A percentile compares a stretch with the other conserved stretches of the same genome.
These are phyloP conservation scores for Apiospora phragmitis DNA, from an alignment of 2,329 filamentous ascomycete genomes.

Conservation along the genomic window DNA sequence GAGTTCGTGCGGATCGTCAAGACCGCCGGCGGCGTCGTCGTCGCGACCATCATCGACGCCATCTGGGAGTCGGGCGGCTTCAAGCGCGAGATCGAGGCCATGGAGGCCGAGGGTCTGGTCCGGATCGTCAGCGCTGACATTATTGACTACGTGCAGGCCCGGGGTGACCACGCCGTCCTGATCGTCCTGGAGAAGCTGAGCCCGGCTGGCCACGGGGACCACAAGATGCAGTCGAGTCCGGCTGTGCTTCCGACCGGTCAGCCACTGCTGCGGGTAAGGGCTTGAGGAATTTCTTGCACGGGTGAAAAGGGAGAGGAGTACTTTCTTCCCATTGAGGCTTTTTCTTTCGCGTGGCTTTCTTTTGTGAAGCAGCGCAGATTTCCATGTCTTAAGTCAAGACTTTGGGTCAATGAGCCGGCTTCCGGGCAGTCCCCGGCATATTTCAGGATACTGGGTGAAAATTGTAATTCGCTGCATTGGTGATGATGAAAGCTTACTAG, in stretches of 20 bases:
- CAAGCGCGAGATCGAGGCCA: slow-evolving; percentile 42
- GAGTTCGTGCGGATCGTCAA: slow-evolving; percentile 53
- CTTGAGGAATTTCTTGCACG: background rate
- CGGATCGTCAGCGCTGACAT: background rate
- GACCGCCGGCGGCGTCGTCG: slow-evolving; percentile 43
- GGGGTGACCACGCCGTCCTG: background rate
- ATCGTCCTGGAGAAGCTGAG: background rate
- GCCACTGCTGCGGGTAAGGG: background rate
- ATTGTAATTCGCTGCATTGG: background rate
- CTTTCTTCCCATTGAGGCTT: background rate
- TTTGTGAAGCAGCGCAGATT: background rate
- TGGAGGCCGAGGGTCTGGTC: slow-evolving; percentile 25
- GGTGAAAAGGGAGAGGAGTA: background rate
- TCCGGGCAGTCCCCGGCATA: background rate
- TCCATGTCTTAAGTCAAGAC: background rate
- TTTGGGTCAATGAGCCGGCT: background rate
- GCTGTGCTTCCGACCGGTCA: background rate
- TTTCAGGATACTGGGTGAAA: background rate
- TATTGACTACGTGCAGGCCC: background rate
- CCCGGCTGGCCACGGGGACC: background rate
- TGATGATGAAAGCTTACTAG: background rate
- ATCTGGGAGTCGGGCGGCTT: slow-evolving; percentile 52
- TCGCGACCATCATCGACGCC: slow-evolving; percentile 50
- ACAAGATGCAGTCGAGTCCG: background rate
- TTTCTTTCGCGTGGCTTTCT: background rate